These are phyloP conservation scores for Rhizophora apiculata DNA, from an alignment of 345 rosid genomes.

Conservation along the genomic window DNA sequence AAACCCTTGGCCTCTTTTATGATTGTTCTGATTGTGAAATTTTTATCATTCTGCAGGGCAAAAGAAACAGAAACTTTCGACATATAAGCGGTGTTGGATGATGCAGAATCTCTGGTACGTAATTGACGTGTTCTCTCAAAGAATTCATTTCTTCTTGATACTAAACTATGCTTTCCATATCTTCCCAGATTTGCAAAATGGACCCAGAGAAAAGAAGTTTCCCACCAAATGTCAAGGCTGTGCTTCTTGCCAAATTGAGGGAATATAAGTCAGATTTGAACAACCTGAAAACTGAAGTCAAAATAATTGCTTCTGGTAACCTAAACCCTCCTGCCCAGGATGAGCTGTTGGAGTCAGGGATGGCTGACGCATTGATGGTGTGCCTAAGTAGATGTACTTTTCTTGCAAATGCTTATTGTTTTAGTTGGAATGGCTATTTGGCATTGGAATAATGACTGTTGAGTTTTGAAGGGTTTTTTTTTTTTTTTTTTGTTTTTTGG, in stretches of 20 bases:
- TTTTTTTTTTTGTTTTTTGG: not conserved
- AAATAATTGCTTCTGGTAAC: constrained; percentile 21
- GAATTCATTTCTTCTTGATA: not conserved
- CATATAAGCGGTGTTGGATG: constrained; percentile 26
- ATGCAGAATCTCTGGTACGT: constrained; percentile 31
- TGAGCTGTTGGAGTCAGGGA: constrained; percentile 30
- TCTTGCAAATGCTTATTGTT: not conserved
- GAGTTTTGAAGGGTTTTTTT: no score
- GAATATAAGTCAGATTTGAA: constrained; percentile 33
- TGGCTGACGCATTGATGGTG: constrained; percentile 27
- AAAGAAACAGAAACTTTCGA: constrained; percentile 33
- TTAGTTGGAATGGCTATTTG: not conserved
- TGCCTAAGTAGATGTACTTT: not conserved
- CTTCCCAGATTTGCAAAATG: constrained; percentile 31
- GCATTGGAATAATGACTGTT: not conserved
- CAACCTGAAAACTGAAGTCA: constrained; percentile 32
- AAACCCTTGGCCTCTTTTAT: no score
- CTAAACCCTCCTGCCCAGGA: constrained; percentile 25
- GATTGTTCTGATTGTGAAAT: no score
- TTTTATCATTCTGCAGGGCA: constrained; percentile 19
- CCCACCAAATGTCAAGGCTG: constrained; percentile 33
- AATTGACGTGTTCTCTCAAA: not conserved
- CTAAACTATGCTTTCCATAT: not conserved
- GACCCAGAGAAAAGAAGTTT: constrained; percentile 33
- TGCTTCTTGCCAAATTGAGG: constrained; percentile 35